Percentiles rank a stretch among this genome's conserved stretches.
phyloP scores from a whole-genome alignment of 2,329 filamentous ascomycete genomes.

The Phialophora tarda region DNA sequence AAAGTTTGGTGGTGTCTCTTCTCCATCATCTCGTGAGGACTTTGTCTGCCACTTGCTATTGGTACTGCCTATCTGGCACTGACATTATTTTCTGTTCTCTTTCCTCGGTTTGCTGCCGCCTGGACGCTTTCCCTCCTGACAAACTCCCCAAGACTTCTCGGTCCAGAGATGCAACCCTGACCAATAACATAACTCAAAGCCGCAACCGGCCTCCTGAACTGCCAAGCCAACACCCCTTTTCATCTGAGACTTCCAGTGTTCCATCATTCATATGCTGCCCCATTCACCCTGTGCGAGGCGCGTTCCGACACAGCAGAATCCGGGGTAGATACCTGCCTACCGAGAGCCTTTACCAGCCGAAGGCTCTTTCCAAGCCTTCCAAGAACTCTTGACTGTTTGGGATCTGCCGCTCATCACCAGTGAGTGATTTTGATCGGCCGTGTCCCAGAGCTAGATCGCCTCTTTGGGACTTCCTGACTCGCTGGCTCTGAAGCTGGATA shows the following conservation, averaged over 20 bases:
- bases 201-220: not conserved
- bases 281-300: not conserved
- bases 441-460: not conserved
- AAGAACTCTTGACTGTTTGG: constrained; percentile 7
- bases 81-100: not conserved
- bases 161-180: not conserved
- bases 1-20: not conserved
- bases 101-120: not conserved
- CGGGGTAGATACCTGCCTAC: constrained; percentile 1
- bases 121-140: not conserved
- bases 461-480: not conserved
- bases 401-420: not conserved
- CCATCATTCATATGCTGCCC: not conserved
- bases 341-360: not conserved
- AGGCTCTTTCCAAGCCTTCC: not conserved
- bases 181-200: not conserved
- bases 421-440: not conserved
- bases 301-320: not conserved
- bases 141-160: not conserved
- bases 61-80: not conserved
- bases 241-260: constrained; percentile 1
- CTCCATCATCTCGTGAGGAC: not conserved
- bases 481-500: constrained; percentile 1
- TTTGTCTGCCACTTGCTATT: not conserved
- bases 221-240: not conserved